Evolutionary conservation across 768 basidiomycete species (phyloP).

Genomic region (Gloeostereum incarnatum): DNA sequence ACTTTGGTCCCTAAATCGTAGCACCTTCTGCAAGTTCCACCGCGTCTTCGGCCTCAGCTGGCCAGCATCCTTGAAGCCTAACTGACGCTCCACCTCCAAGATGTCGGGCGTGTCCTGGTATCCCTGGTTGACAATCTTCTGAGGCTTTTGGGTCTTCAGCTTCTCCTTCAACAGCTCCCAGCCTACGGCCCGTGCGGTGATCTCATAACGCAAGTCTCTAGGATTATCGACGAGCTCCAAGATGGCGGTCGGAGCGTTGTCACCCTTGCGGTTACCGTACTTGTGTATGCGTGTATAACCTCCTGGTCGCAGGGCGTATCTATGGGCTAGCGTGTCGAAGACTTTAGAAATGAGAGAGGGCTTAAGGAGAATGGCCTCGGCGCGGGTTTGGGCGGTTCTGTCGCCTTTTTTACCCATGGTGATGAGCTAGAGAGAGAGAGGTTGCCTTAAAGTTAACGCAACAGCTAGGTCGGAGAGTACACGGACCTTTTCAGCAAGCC

Average conservation of each 20-base stretch:
- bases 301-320: constrained; percentile 77
- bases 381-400: constrained; percentile 57
- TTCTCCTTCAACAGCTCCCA: constrained; percentile 65
- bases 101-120: constrained; percentile 33
- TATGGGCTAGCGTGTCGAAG: constrained; percentile 67
- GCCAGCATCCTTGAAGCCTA: constrained; percentile 25
- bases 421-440: constrained; percentile 60
- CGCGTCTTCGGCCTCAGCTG: constrained; percentile 56
- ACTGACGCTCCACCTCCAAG: constrained; percentile 36
- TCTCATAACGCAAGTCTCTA: constrained; percentile 78
- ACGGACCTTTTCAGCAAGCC: constrained; percentile 84
- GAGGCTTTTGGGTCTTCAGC: constrained; percentile 33
- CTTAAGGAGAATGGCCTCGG: constrained; percentile 73
- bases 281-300: constrained; percentile 95
- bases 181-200: constrained; percentile 82
- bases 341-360: constrained; percentile 70
- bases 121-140: constrained; percentile 42
- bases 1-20: constrained; percentile 44
- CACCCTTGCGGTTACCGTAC: constrained; percentile 82
- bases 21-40: constrained; percentile 67
- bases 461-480: background rate
- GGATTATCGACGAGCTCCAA: constrained; percentile 95
- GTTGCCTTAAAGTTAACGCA: too few species aligned
- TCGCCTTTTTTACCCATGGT: constrained; percentile 85
- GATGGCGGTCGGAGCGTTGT: constrained; percentile 89